Evolutionary conservation across 495 filamentous ascomycete species (phyloP).

Genomic region (Sordaria brevicollis): DNA sequence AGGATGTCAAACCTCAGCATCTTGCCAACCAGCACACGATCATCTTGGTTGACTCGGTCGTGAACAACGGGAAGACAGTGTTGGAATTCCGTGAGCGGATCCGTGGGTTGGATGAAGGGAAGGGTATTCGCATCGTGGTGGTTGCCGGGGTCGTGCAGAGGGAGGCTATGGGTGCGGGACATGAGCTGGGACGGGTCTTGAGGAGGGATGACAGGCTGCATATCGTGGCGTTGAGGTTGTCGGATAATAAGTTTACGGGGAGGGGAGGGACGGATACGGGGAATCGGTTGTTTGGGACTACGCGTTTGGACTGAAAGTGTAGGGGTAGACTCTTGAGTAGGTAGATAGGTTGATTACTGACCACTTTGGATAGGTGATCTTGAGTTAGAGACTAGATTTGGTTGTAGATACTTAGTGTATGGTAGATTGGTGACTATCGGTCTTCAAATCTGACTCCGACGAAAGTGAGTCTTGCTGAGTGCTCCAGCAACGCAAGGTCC

Average conservation of each 20-base stretch:
- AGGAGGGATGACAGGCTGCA: slow-evolving; percentile 15
- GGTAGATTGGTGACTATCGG: too few relatives aligned
- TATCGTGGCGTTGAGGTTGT: slow-evolving; percentile 44
- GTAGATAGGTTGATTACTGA: too few relatives aligned
- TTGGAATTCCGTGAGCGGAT: slow-evolving; percentile 45
- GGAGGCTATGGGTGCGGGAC: slow-evolving; percentile 18
- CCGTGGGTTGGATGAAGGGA: slow-evolving; percentile 20
- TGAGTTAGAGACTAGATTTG: too few relatives aligned
- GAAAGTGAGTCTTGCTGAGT: too few relatives aligned
- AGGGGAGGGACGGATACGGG: slow-evolving; percentile 46
- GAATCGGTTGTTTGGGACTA: slow-evolving; percentile 51
- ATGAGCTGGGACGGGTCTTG: slow-evolving; percentile 19
- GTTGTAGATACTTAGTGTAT: too few relatives aligned
- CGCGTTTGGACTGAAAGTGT: slow-evolving; percentile 15
- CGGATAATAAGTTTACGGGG: slow-evolving; percentile 46
- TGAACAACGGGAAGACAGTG: slow-evolving; percentile 47
- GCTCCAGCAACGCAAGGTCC: too few relatives aligned
- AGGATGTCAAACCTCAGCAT: slow-evolving; percentile 36
- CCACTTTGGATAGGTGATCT: too few relatives aligned
- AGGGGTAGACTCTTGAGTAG: too few relatives aligned
- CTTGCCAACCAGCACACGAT: slow-evolving; percentile 32
- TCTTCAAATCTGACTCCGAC: too few relatives aligned
- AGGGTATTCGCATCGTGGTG: slow-evolving; percentile 40
- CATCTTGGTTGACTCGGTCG: slow-evolving; percentile 51
- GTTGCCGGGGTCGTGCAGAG: slow-evolving; percentile 48